Evolutionary conservation across 305 asterid species (phyloP).

Genomic region (Caryopteris hybrid): DNA sequence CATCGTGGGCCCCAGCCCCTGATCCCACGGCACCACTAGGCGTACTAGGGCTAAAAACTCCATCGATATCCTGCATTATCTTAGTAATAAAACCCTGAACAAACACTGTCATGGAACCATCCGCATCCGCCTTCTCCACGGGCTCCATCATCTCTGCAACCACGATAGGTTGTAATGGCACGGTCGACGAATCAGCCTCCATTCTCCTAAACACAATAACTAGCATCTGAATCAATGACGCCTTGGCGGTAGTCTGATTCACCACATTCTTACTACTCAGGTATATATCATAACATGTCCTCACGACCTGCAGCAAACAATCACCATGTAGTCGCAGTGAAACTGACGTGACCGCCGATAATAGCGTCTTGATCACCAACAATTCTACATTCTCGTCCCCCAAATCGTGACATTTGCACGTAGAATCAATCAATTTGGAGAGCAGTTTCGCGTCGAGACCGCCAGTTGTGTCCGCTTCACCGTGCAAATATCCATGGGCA

Average conservation of each 20-base stretch:
- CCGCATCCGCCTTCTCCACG: slow-evolving; percentile 74
- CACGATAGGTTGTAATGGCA: slow-evolving; percentile 92
- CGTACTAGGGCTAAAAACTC: slow-evolving; percentile 73
- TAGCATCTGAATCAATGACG: slow-evolving; percentile 93
- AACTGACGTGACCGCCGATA: slow-evolving; percentile 84
- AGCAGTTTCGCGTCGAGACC: slow-evolving; percentile 71
- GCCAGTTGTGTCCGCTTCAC: slow-evolving; percentile 77
- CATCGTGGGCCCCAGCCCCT: slow-evolving; percentile 64
- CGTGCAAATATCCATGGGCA: slow-evolving; percentile 79
- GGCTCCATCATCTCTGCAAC: slow-evolving; percentile 97
- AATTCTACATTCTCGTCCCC: slow-evolving; percentile 81
- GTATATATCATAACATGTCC: slow-evolving; percentile 88
- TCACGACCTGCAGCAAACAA: slow-evolving; percentile 78
- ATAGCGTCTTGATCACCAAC: slow-evolving; percentile 72
- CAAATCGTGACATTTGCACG: slow-evolving; percentile 82
- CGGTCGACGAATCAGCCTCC: slow-evolving; percentile 99
- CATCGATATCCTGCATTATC: slow-evolving; percentile 89
- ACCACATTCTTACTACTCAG: slow-evolving; percentile 83
- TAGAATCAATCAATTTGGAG: slow-evolving; percentile 68
- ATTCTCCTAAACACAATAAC: slow-evolving; percentile 94
- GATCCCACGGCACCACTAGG: slow-evolving; percentile 46
- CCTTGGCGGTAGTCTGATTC: slow-evolving; percentile 96
- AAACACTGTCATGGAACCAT: slow-evolving; percentile 78
- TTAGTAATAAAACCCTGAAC: slow-evolving; percentile 93
- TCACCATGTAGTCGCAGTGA: slow-evolving; percentile 86